A percentile compares a stretch with the other conserved stretches of the same genome.
Conservation (phyloP, 208 protist genomes). For the Lotmaria passim region DNA sequence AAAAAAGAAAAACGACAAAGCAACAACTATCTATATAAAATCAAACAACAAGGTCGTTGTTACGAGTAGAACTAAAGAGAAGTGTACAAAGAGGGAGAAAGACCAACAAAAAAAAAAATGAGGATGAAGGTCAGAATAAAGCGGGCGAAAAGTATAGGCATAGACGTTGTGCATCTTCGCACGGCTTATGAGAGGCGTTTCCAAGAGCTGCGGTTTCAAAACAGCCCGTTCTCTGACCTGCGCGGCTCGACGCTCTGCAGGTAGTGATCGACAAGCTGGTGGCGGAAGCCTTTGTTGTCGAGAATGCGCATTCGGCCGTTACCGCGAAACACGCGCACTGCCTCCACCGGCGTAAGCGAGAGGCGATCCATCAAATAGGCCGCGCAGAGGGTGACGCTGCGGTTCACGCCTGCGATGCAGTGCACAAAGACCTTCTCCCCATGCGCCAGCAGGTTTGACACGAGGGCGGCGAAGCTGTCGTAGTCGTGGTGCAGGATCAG, state of each 20-base stretch:
- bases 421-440: conserved; percentile 84
- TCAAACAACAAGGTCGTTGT: no score
- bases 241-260: conserved; percentile 41
- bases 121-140: neutral
- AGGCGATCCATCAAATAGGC: conserved; percentile 80
- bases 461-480: conserved; percentile 59
- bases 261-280: conserved; percentile 88
- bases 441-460: conserved; percentile 39
- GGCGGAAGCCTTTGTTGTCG: conserved; percentile 79
- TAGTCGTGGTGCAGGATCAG: conserved; percentile 84
- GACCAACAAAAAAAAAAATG: conserved; percentile 2
- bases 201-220: neutral
- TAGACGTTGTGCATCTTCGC: neutral
- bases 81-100: neutral
- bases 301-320: conserved; percentile 69
- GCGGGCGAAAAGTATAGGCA: neutral
- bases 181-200: neutral
- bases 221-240: conserved; percentile 7
- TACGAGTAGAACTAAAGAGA: no score
- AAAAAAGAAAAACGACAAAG: neutral
- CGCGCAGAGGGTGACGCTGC: conserved; percentile 82
- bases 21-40: no score
- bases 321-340: conserved; percentile 59
- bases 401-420: conserved; percentile 87
- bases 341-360: conserved; percentile 54